Evolutionary conservation across 2,329 filamentous ascomycete species (phyloP), one percentile per base, ranked within the genome.

Genomic region (Aspergillus flavus): DNA sequence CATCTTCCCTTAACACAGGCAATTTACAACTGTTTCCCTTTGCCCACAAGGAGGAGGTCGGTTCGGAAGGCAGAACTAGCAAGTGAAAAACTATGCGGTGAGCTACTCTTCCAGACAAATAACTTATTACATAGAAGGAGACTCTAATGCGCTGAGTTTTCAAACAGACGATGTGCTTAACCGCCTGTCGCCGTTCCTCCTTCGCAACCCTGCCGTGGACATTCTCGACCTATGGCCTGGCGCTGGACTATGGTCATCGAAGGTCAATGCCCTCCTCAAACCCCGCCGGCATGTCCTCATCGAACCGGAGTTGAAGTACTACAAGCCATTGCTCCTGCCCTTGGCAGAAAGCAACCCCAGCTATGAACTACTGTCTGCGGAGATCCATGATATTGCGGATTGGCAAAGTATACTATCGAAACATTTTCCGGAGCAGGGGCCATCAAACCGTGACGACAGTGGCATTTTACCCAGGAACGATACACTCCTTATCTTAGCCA

Each of bases 191-290:
- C 84, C 86, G 1, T 88, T 87, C 3, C 84, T 98, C 21, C 80
- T 87, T 39, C 85, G 87, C 52, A 89, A 95, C 76, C 81, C 83
- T 57, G 91, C 92, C 59, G 93, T 94, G 78, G 93, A 96, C 71
- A 85, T 98, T 52, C 82, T 99, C 70, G 94, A 98, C 73, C 81
- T 97, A 61, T 92, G 94, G 75, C 94, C 94, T 0, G 93, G 93
- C 16, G 81, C 81, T 1, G 92, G 93, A 10, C 59, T 96, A 2
- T 95, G 91, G 87, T 96, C 94, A 39, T 82, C 82, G 32, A 91
- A 90, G 71, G 81, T 98, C 0, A 88, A 97, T 73, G 83, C 92
- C 0, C 80, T 85, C 53, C 82, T 99, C 9, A 80, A 92, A 71
- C 94, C 94, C 5, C 88, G 93, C 62, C 89, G 87, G 6, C 95